A percentile compares a stretch with the other conserved stretches of the same genome.
Conservation (phyloP, 306 rosid species). For the Ziziphus jujuba region DNA sequence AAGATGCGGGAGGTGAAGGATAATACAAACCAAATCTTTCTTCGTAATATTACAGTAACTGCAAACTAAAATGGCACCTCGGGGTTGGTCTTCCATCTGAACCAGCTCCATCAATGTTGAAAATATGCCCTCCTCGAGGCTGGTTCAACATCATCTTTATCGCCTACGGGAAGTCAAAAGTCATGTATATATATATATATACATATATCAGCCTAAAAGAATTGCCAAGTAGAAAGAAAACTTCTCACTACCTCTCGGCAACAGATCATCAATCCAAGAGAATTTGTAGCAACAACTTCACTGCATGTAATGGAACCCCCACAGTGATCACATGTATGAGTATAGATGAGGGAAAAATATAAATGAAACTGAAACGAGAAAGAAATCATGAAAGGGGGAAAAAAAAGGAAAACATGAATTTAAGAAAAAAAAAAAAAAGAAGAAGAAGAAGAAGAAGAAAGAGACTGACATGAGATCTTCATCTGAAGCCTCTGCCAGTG, state of each 20-base stretch:
- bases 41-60: background rate
- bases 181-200: too few relatives aligned
- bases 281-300: constrained; percentile 88
- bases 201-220: constrained; percentile 22
- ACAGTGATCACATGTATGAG: constrained; percentile 9
- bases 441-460: background rate
- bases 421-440: background rate
- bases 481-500: constrained; percentile 90
- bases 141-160: constrained; percentile 87
- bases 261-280: constrained; percentile 97
- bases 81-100: constrained; percentile 99
- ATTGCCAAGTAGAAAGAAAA: constrained; percentile 23
- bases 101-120: constrained; percentile 98
- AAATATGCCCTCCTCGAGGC: constrained; percentile 85
- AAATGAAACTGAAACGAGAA: background rate
- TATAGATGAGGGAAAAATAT: background rate
- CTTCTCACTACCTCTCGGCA: constrained; percentile 94
- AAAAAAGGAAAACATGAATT: too few relatives aligned
- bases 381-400: too few relatives aligned
- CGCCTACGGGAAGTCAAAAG: constrained; percentile 57
- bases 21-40: background rate
- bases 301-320: constrained; percentile 50
- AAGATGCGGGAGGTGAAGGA: background rate
- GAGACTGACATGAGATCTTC: constrained; percentile 86
- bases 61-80: constrained; percentile 50